These are phyloP conservation scores for Entomortierella beljakovae DNA, from an alignment of 192 early-diverging fungal genomes.

Conservation along the genomic window DNA sequence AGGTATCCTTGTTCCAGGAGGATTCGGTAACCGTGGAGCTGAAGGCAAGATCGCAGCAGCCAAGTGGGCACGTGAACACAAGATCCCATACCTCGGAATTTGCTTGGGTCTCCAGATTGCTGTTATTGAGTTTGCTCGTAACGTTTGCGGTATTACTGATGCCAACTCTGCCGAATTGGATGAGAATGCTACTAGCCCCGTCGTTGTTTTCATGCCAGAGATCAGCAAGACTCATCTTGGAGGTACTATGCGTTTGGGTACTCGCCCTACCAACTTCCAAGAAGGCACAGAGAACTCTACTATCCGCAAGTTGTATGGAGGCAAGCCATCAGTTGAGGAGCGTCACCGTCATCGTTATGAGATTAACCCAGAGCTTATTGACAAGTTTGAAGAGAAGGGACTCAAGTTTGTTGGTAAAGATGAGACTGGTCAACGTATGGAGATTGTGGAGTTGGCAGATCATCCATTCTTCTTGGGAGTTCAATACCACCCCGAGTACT, in stretches of 20 bases:
- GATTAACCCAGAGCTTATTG: slow-evolving; percentile 90
- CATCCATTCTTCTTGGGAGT: slow-evolving; percentile 96
- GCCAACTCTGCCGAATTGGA: slow-evolving; percentile 92
- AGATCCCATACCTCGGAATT: slow-evolving; percentile 95
- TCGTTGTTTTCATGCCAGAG: slow-evolving; percentile 99
- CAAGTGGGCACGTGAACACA: slow-evolving; percentile 98
- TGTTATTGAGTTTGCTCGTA: slow-evolving; percentile 96
- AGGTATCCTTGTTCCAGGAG: slow-evolving; percentile 98
- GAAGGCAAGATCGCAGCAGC: slow-evolving; percentile 96
- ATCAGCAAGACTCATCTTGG: slow-evolving; percentile 92
- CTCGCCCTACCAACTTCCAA: slow-evolving; percentile 85
- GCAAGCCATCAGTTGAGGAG: slow-evolving; percentile 76
- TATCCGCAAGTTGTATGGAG: slow-evolving; percentile 67
- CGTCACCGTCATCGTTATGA: slow-evolving; percentile 99
- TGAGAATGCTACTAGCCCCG: slow-evolving; percentile 73
- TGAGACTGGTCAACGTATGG: slow-evolving; percentile 97
- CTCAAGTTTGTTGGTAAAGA: slow-evolving; percentile 93
- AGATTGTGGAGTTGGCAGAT: slow-evolving; percentile 86
- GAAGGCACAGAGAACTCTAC: slow-evolving; percentile 70
- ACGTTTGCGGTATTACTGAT: slow-evolving; percentile 83
- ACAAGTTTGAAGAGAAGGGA: slow-evolving; percentile 81
- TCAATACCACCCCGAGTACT: slow-evolving; percentile 98
- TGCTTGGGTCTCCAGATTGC: slow-evolving; percentile 98
- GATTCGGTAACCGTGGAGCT: slow-evolving; percentile 96
- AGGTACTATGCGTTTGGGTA: slow-evolving; percentile 97